Percentiles rank a stretch among this genome's conserved stretches.
phyloP scores from a whole-genome alignment of 2,329 filamentous ascomycete species.

The Pseudopyrenochaeta lycopersici region DNA sequence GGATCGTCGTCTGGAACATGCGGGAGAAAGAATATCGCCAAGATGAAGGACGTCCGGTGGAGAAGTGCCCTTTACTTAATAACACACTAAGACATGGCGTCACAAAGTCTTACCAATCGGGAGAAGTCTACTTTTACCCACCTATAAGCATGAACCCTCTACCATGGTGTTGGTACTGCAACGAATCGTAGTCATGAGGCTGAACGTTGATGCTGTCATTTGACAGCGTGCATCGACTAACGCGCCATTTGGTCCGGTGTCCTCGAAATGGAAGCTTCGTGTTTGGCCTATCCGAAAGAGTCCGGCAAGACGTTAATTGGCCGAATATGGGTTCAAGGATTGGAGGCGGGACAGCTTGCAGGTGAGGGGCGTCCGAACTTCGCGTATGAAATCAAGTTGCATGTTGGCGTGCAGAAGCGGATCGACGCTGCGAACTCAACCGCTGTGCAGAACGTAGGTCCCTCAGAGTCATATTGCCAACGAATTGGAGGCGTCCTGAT shows the following conservation, averaged over 20 bases:
- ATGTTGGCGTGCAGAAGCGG: constrained; percentile 10
- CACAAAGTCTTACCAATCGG: neutral
- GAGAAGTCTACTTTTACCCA: neutral
- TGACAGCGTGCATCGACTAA: constrained; percentile 11
- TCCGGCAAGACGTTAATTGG: constrained; percentile 16
- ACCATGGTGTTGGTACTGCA: neutral
- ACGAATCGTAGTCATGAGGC: constrained; percentile 17
- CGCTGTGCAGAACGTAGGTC: constrained; percentile 4
- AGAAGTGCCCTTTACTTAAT: neutral
- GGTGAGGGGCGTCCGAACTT: constrained; percentile 8
- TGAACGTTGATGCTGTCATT: constrained; percentile 14
- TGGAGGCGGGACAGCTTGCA: constrained; percentile 20
- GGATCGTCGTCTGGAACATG: neutral
- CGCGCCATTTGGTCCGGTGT: constrained; percentile 26
- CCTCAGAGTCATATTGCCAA: neutral
- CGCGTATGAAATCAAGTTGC: constrained; percentile 2
- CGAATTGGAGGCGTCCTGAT: neutral
- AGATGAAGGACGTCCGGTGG: constrained; percentile 1
- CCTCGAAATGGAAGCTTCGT: constrained; percentile 5
- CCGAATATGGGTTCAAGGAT: neutral
- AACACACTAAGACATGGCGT: neutral
- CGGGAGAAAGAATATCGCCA: neutral
- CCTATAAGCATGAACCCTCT: neutral
- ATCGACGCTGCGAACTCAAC: constrained; percentile 18
- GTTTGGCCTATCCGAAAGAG: neutral